Conservation (phyloP, 148 eudicot genomes). For the Rhododendron williamsianum region DNA sequence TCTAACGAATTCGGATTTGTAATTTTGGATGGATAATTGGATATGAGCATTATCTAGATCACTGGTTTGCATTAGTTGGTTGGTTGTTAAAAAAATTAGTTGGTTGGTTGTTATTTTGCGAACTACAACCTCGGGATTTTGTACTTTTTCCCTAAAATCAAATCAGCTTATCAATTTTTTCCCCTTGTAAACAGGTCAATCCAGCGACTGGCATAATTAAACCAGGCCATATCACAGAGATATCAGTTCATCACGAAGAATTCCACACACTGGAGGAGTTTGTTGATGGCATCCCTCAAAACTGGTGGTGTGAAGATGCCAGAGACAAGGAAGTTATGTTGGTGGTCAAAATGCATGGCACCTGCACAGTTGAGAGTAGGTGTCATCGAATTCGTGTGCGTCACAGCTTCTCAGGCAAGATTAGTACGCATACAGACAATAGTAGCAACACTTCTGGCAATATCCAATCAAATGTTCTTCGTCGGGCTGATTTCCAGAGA, state of each 20-base stretch:
- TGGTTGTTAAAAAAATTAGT: not conserved
- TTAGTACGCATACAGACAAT: not conserved
- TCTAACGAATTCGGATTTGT: not conserved
- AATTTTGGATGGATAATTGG: not conserved
- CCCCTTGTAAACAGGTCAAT: conserved; percentile 50
- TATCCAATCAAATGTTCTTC: conserved; percentile 42
- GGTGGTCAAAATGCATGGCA: conserved; percentile 53
- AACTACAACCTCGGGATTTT: not conserved
- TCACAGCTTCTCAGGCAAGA: conserved; percentile 51
- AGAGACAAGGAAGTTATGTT: conserved; percentile 80
- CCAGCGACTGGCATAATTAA: conserved; percentile 70
- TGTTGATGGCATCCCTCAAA: conserved; percentile 75
- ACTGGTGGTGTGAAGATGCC: conserved; percentile 94
- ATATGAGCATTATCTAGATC: not conserved
- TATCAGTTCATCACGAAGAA: conserved; percentile 63
- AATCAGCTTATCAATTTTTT: not conserved
- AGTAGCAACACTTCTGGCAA: not conserved
- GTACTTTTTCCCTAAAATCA: not conserved
- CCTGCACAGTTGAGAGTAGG: conserved; percentile 43
- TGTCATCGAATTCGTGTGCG: conserved; percentile 80
- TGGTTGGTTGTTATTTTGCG: not conserved
- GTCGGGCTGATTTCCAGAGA: conserved; percentile 53
- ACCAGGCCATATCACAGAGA: conserved; percentile 66
- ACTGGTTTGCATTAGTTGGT: not conserved
- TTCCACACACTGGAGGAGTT: conserved; percentile 67